Conservation (phyloP, 306 rosid species). For the Vicia faba region DNA sequence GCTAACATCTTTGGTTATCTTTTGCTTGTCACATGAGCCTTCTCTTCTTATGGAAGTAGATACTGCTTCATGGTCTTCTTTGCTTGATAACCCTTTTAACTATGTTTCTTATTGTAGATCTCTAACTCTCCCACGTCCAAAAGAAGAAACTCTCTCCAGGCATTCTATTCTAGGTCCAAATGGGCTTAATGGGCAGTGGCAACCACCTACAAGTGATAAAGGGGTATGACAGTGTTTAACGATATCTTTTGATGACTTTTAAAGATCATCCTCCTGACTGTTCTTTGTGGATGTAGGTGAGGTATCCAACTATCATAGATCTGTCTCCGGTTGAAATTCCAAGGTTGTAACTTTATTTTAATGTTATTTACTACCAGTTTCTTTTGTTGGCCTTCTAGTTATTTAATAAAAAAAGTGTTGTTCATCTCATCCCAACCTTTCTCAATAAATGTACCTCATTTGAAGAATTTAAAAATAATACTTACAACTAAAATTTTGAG, state of each 20-base stretch:
- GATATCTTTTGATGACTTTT: conserved; percentile 26
- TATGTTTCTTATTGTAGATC: conserved; percentile 56
- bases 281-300: conserved; percentile 68
- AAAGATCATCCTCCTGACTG: conserved; percentile 47
- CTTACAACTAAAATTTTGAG: conserved; percentile 20
- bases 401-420: not conserved
- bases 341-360: conserved; percentile 56
- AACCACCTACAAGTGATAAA: conserved; percentile 64
- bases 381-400: conserved; percentile 17
- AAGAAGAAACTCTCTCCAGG: conserved; percentile 79
- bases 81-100: conserved; percentile 14
- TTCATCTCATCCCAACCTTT: conserved; percentile 14
- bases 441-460: not conserved
- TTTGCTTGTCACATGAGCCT: conserved; percentile 16
- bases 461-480: not conserved
- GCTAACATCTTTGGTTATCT: not conserved
- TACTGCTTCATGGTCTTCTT: conserved; percentile 10
- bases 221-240: conserved; percentile 59
- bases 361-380: conserved; percentile 30
- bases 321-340: conserved; percentile 69
- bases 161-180: conserved; percentile 90
- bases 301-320: conserved; percentile 76
- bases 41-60: conserved; percentile 35
- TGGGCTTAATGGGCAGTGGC: conserved; percentile 85
- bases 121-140: conserved; percentile 63